phyloP scores from a whole-genome alignment of 257 asterid species.

The Plantago ovata region DNA sequence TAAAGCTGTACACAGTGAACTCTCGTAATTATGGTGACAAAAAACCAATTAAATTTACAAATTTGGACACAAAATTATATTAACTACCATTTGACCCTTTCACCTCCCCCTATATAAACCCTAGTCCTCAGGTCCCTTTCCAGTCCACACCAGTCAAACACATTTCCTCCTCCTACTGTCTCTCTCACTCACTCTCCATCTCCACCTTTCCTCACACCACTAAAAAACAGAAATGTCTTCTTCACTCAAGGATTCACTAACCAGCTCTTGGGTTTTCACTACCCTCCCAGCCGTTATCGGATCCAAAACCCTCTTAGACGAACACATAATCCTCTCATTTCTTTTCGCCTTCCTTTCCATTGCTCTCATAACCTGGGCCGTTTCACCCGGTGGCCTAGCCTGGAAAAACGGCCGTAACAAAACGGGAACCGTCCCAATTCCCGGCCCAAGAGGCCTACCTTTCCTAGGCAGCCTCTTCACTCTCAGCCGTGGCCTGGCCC shows the following conservation, averaged over 20 bases:
- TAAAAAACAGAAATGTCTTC: too few species aligned
- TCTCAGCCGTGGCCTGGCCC: slow-evolving; percentile 56
- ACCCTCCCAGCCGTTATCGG: slow-evolving; percentile 47
- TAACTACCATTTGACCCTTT: too few species aligned
- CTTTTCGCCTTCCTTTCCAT: slow-evolving; percentile 20
- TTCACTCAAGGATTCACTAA: slow-evolving; percentile 38
- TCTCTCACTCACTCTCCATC: too few species aligned
- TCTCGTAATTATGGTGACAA: too few species aligned
- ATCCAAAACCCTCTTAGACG: slow-evolving; percentile 41
- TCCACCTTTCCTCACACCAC: too few species aligned
- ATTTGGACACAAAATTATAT: too few species aligned
- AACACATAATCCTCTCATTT: slow-evolving; percentile 22
- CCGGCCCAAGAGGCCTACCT: slow-evolving; percentile 66
- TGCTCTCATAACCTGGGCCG: slow-evolving; percentile 33
- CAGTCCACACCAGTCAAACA: too few species aligned
- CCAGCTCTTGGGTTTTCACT: slow-evolving; percentile 49
- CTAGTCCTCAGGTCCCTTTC: too few species aligned
- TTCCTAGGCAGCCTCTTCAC: slow-evolving; percentile 40
- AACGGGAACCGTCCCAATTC: slow-evolving; percentile 32
- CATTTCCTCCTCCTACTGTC: too few species aligned
- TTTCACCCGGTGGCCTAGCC: slow-evolving; percentile 48
- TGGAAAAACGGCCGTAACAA: slow-evolving; percentile 41
- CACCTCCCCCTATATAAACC: too few species aligned
- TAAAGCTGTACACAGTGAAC: too few species aligned
- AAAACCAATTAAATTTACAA: too few species aligned